Conservation (phyloP, 345 rosid species). For the Populus tremula region DNA sequence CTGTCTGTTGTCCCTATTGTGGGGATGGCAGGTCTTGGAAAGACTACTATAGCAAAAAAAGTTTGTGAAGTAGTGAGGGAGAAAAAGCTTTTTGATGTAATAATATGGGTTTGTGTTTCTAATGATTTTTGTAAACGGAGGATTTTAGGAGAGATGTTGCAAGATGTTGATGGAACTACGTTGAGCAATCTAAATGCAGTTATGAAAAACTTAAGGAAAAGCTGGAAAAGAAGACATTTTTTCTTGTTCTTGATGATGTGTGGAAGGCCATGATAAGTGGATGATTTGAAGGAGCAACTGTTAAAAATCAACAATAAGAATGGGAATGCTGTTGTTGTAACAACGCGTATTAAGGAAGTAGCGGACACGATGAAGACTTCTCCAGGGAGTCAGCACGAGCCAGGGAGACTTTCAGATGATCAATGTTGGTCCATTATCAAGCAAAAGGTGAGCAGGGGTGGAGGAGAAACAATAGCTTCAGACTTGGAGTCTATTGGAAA, state of each 20-base stretch:
- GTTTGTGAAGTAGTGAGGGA: not conserved
- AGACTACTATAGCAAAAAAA: constrained; percentile 20
- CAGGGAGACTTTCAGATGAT: not conserved
- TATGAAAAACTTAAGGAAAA: not conserved
- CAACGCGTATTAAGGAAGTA: constrained; percentile 19
- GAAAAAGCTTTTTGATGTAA: not conserved
- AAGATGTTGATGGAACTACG: not conserved
- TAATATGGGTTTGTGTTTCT: constrained; percentile 18
- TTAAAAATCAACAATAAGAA: not conserved
- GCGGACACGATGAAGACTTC: not conserved
- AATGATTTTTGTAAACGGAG: not conserved
- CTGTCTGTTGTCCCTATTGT: constrained; percentile 11
- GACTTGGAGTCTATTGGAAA: constrained; percentile 16
- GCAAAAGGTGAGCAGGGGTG: not conserved
- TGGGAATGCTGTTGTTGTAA: constrained; percentile 13
- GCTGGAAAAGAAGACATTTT: constrained; percentile 6
- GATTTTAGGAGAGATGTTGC: constrained; percentile 14
- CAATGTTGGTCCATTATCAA: constrained; percentile 25
- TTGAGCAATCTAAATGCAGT: not conserved
- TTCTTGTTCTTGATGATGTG: constrained; percentile 25
- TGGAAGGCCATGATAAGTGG: constrained; percentile 14
- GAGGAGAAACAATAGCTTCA: not conserved
- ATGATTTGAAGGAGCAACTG: constrained; percentile 8
- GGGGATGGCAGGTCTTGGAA: constrained; percentile 32
- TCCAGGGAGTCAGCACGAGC: not conserved